phyloP scores from a whole-genome alignment of 1,139 yeast species.

The Yamadazyma blattariae region DNA sequence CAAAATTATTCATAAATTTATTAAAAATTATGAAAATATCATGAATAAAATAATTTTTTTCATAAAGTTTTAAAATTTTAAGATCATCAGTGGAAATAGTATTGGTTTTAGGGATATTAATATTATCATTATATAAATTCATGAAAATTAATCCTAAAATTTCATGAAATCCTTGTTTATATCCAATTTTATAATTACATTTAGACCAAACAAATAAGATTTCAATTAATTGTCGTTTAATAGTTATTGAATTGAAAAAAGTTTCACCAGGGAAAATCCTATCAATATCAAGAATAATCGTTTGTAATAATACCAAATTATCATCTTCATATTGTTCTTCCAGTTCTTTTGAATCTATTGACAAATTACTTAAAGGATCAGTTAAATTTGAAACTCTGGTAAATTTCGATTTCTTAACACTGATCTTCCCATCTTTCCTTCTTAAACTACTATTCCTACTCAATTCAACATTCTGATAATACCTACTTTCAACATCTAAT shows the following conservation, averaged over 20 bases:
- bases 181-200: constrained; percentile 50
- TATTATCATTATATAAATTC: constrained; percentile 43
- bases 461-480: constrained; percentile 20
- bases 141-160: constrained; percentile 58
- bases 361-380: constrained; percentile 10
- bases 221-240: constrained; percentile 45
- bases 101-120: constrained; percentile 31
- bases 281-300: constrained; percentile 63
- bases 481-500: constrained; percentile 30
- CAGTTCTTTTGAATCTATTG: too few species aligned
- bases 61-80: constrained; percentile 36
- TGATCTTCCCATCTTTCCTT: constrained; percentile 6
- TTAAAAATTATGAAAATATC: constrained; percentile 48
- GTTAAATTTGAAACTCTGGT: constrained; percentile 12
- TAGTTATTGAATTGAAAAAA: constrained; percentile 34
- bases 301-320: constrained; percentile 29
- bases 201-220: constrained; percentile 55
- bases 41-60: constrained; percentile 36
- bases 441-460: constrained; percentile 14
- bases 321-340: constrained; percentile 4
- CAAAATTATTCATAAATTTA: constrained; percentile 37
- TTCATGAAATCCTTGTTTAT: constrained; percentile 73
- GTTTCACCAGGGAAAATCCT: constrained; percentile 61
- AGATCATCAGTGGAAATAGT: constrained; percentile 34
- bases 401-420: constrained; percentile 11